Conservation (phyloP, 306 rosid genomes). For the Fagus sylvatica region DNA sequence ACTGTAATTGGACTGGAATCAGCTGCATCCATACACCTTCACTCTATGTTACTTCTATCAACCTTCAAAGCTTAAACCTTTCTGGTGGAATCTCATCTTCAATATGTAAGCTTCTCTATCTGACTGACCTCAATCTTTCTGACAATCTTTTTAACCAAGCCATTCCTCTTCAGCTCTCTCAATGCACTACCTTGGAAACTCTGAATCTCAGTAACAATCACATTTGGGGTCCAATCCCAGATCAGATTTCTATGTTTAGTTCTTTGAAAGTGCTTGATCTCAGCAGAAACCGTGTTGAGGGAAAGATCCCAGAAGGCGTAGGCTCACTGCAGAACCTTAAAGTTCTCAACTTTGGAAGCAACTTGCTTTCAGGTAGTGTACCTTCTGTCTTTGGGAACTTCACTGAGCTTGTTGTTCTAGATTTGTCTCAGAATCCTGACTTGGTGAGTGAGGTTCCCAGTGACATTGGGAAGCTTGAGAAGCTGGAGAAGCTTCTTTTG, state of each 20-base stretch:
- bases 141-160: slow-evolving; percentile 78
- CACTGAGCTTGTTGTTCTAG: slow-evolving; percentile 70
- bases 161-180: slow-evolving; percentile 93
- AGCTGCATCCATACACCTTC: slow-evolving; percentile 46
- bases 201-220: slow-evolving; percentile 89
- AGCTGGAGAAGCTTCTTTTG: slow-evolving; percentile 59
- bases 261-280: slow-evolving; percentile 73
- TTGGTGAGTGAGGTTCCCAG: slow-evolving; percentile 80
- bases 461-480: slow-evolving; percentile 66
- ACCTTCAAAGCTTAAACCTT: slow-evolving; percentile 74
- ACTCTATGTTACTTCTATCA: slow-evolving; percentile 58
- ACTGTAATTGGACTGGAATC: slow-evolving; percentile 89
- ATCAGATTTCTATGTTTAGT: slow-evolving; percentile 77
- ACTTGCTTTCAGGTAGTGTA: slow-evolving; percentile 73
- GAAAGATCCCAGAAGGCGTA: slow-evolving; percentile 68
- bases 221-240: slow-evolving; percentile 90
- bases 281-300: slow-evolving; percentile 74
- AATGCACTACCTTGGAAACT: slow-evolving; percentile 61
- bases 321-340: slow-evolving; percentile 61
- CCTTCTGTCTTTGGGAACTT: slow-evolving; percentile 64
- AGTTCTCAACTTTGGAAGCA: slow-evolving; percentile 68
- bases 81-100: slow-evolving; percentile 84
- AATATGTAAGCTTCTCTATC: slow-evolving; percentile 58
- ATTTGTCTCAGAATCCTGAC: slow-evolving; percentile 77
- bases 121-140: slow-evolving; percentile 79